Evolutionary conservation across 768 basidiomycete species (phyloP).

Genomic region (Agrocybe praecox): DNA sequence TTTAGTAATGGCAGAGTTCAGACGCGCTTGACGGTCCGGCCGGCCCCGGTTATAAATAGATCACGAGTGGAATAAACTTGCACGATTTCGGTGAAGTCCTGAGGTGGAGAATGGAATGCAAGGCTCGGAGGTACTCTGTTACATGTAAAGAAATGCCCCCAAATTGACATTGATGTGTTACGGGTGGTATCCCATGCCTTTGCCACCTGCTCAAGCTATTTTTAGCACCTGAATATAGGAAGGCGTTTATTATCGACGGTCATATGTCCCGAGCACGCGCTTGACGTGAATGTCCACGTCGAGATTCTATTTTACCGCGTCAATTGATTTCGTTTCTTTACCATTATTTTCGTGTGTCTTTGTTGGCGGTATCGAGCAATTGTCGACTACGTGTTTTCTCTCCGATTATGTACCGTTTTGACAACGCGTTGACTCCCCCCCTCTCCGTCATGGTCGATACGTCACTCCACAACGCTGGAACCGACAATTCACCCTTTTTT

Average conservation of each 20-base stretch:
- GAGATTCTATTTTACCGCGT: background rate
- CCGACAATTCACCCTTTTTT: background rate
- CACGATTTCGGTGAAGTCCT: background rate
- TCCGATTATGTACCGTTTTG: background rate
- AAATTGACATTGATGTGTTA: background rate
- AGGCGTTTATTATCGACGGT: background rate
- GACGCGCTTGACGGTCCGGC: background rate
- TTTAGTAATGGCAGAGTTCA: too few species aligned
- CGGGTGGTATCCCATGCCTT: background rate
- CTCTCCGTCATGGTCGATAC: background rate
- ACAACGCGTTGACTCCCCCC: background rate
- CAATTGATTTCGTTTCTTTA: background rate
- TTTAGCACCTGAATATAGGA: background rate
- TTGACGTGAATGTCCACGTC: background rate
- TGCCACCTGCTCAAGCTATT: background rate
- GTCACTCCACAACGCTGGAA: background rate
- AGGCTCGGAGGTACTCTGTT: background rate
- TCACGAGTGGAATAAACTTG: background rate
- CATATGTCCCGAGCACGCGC: background rate
- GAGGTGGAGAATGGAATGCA: background rate
- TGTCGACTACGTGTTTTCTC: background rate
- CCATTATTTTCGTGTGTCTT: background rate
- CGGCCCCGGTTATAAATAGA: background rate
- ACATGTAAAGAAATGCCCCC: background rate
- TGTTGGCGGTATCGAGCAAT: too few species aligned